Evolutionary conservation across 1,284 basidiomycete species (phyloP), one percentile per base, ranked within the genome.

Genomic region (Leccinum pachyderme): DNA sequence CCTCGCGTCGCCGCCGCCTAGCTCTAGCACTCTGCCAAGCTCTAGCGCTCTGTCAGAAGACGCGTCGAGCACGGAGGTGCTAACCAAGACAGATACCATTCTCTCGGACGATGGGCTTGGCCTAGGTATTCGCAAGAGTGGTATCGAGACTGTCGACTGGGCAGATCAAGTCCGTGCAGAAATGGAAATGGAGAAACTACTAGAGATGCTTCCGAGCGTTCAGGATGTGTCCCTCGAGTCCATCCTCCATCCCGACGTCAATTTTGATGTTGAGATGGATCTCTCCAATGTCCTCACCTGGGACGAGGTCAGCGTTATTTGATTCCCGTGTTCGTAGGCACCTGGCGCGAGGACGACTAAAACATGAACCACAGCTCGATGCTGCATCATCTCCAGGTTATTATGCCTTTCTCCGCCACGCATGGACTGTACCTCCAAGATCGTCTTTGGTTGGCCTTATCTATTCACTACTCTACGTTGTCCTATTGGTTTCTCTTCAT

Each of bases 171-270:
- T 61, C 41, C 58, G 15, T 13, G 74, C 73, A 58, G 81, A 81
- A 65, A 72, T 74, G 62, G 84, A 84, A 70, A 81, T 87, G 75
- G 81, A 84, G 75, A 79, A 75, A 69, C 74, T 87, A 53, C 67
- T 87, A 68, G 81, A 80, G 67, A 73, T 81, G 73, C 70, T 81
- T 63, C 77, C 73, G 59, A 63, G 61, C 61, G 70, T 66, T 51
- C 68, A 72, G 54, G 68, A 73, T 41, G 67, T 72, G 45, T 51
- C 53, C 57, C 53, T 60, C 31, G 67, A 65, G 47, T 61, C 59
- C 54, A 57, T 65, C 63, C 58, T 59, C 39, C 58, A 59, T 48
- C 29, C 65, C 33, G 67, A 65, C 52, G 63, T 60, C 55, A 55
- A 59, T 49, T 45, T 60, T 22, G 61, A 64, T 52, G 56, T 59